Conservation (phyloP, 345 rosid genomes). For the Murraya paniculata region DNA sequence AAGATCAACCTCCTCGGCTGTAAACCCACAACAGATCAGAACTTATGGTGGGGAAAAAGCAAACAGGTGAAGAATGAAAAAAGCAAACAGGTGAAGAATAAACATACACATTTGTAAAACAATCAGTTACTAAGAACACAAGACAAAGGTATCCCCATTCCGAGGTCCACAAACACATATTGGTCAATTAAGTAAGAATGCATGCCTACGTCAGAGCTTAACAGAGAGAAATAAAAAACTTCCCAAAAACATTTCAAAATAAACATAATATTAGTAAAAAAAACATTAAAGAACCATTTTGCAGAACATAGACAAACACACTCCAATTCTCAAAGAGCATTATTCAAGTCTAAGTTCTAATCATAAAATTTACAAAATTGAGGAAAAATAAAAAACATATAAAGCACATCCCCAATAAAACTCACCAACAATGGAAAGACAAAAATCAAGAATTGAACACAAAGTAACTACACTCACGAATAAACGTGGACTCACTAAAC, state of each 20-base stretch:
- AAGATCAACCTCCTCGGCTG: constrained; percentile 96
- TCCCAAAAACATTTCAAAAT: background rate
- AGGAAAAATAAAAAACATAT: background rate
- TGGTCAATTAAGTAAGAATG: too few relatives aligned
- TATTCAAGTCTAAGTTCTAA: background rate
- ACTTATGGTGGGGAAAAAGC: background rate
- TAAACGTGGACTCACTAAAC: background rate
- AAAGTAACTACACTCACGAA: background rate
- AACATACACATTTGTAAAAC: background rate
- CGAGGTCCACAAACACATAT: background rate
- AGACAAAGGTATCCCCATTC: background rate
- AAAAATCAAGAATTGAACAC: background rate
- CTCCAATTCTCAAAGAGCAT: background rate
- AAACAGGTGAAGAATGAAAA: background rate
- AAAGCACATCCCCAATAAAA: background rate
- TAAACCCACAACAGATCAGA: constrained; percentile 18
- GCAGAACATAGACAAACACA: background rate
- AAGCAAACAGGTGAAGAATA: background rate
- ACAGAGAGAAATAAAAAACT: too few relatives aligned
- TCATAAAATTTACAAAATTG: background rate
- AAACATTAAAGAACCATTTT: background rate
- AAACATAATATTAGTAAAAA: background rate
- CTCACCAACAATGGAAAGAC: background rate
- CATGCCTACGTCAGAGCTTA: too few relatives aligned
- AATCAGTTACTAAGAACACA: background rate